phyloP scores from a whole-genome alignment of 495 filamentous ascomycete species.

The Penicillium argentinense region DNA sequence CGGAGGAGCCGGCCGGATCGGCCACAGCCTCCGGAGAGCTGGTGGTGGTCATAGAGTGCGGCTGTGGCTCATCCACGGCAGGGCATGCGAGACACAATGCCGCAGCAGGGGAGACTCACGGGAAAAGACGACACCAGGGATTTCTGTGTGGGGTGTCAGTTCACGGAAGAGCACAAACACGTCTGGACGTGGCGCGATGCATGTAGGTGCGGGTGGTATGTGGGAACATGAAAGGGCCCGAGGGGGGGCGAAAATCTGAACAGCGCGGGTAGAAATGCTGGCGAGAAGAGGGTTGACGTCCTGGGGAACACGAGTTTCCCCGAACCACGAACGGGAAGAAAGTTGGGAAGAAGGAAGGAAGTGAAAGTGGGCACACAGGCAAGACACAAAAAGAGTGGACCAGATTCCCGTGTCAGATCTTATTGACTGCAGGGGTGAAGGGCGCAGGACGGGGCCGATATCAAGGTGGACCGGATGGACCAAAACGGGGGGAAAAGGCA shows the following conservation, averaged over 20 bases:
- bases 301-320: too few relatives aligned
- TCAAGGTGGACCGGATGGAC: slow-evolving; percentile 19
- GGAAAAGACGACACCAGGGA: neutral
- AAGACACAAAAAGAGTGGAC: slow-evolving; percentile 29
- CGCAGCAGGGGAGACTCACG: neutral
- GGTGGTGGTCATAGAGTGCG: slow-evolving; percentile 52
- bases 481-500: slow-evolving; percentile 1
- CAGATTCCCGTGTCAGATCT: slow-evolving; percentile 27
- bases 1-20: slow-evolving; percentile 42
- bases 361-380: slow-evolving; percentile 17
- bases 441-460: slow-evolving; percentile 19
- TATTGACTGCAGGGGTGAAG: slow-evolving; percentile 31
- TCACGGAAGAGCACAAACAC: slow-evolving; percentile 6
- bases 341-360: slow-evolving; percentile 14
- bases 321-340: slow-evolving; percentile 6
- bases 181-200: slow-evolving; percentile 23
- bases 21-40: slow-evolving; percentile 46
- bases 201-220: slow-evolving; percentile 23
- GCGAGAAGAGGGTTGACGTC: slow-evolving; percentile 4
- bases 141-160: slow-evolving; percentile 19
- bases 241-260: slow-evolving; percentile 29
- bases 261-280: slow-evolving; percentile 17
- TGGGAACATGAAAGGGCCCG: slow-evolving; percentile 15
- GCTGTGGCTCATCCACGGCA: slow-evolving; percentile 37
- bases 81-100: slow-evolving; percentile 11